Evolutionary conservation across 768 basidiomycete genomes (phyloP), one percentile per base, ranked within the genome.

Genomic region (Hygrophorus pudorinus): DNA sequence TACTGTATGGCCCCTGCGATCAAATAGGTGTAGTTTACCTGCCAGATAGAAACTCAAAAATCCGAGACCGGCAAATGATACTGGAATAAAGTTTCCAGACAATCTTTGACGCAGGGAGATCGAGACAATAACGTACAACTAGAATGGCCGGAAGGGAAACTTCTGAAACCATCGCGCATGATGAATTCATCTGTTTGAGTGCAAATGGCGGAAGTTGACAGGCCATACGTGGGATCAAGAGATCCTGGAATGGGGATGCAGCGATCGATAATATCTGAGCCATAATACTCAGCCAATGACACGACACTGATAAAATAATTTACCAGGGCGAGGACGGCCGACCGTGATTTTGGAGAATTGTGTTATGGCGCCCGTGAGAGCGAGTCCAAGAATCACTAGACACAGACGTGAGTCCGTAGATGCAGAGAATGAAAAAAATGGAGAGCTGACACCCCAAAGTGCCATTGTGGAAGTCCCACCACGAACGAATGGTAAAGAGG

Each of bases 21-120:
- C 91, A 50, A 91, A 94, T 4, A 98, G 65, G 56, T 93, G 92
- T 53, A 94, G 65, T 61, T 98, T 97, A 2, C 93, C 96, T 9
- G 88, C 85, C 5, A 93, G 64, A 59, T 96, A 98, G 51, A 87
- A 81, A 1, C 84, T 68, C 32, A 98, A 68, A 64, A 92, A 93
- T 1, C 86, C 88, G 6, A 99, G 71, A 1, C 94, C 94, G 5
- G 91, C 88, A 58, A 94, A 97, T 0, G 92, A 89, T 43, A 94
- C 90, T 88, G 52, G 8, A 35, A 35, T 47, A 41, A 48, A 31
- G 30, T 42, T 44, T 38, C 13, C n/a, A n/a, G n/a, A n/a, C n/a
- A n/a, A n/a, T n/a, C n/a, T n/a, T n/a, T n/a, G n/a, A n/a, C n/a
- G n/a, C n/a, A n/a, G n/a, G n/a, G n/a, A n/a, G n/a, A n/a, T n/a